phyloP scores from a whole-genome alignment of 352 stramenopile species.

The Phytophthora foliorum region DNA sequence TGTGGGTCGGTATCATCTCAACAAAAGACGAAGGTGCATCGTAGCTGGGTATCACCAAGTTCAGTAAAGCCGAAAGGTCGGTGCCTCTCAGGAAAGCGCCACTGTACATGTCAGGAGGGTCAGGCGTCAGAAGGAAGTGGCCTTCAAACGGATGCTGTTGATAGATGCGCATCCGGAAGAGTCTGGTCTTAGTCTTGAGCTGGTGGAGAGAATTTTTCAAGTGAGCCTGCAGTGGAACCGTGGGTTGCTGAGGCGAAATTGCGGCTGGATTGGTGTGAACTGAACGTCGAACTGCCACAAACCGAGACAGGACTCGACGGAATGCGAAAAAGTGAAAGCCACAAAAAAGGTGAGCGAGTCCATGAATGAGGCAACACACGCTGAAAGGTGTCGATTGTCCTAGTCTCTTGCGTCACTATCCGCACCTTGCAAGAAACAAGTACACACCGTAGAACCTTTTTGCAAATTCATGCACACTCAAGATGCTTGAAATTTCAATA shows the following conservation, averaged over 20 bases:
- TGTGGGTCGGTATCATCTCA: slow-evolving; percentile 7
- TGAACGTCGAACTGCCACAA: slow-evolving; percentile 6
- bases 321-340: slow-evolving; percentile 12
- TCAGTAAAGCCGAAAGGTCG: slow-evolving; percentile 27
- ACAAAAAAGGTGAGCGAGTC: slow-evolving; percentile 20
- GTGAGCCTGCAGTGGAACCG: slow-evolving; percentile 24
- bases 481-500: background rate
- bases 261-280: background rate
- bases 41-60: slow-evolving; percentile 36
- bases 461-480: too few relatives aligned
- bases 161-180: slow-evolving; percentile 30
- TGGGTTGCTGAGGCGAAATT: background rate
- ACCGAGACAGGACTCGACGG: slow-evolving; percentile 26
- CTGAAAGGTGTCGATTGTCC: slow-evolving; percentile 2
- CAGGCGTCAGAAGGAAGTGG: background rate
- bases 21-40: slow-evolving; percentile 3
- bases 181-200: slow-evolving; percentile 15
- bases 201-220: slow-evolving; percentile 33
- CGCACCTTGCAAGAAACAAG: too few relatives aligned
- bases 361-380: slow-evolving; percentile 7
- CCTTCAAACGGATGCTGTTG: slow-evolving; percentile 9
- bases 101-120: background rate
- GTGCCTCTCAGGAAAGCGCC: slow-evolving; percentile 4
- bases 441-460: background rate
- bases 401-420: slow-evolving; percentile 8